phyloP scores from a whole-genome alignment of 768 basidiomycete species.

The Mycena maculata region DNA sequence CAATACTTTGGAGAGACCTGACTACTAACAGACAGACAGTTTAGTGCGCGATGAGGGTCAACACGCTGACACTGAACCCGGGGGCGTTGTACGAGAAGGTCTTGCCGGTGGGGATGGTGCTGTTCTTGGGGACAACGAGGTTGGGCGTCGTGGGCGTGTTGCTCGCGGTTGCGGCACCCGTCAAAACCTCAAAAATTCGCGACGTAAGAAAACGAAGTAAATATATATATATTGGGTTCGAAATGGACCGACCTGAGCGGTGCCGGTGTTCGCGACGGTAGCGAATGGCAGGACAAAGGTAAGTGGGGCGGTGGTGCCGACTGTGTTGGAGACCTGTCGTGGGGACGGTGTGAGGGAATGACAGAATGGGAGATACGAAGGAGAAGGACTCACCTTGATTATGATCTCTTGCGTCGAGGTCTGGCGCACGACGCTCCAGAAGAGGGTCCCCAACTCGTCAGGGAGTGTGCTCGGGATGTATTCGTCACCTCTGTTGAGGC shows the following conservation, averaged over 20 bases:
- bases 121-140: constrained; percentile 58
- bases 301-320: constrained; percentile 50
- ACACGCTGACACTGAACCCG: constrained; percentile 54
- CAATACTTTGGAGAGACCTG: background rate
- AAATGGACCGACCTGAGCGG: constrained; percentile 43
- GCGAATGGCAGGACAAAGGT: constrained; percentile 68
- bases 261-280: constrained; percentile 56
- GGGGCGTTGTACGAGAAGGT: constrained; percentile 68
- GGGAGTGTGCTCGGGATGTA: constrained; percentile 75
- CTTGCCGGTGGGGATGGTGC: constrained; percentile 58
- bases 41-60: constrained; percentile 49
- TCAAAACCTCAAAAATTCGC: constrained; percentile 47
- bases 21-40: background rate
- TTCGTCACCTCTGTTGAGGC: constrained; percentile 68
- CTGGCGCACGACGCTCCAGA: constrained; percentile 70
- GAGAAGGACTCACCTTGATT: too few species aligned
- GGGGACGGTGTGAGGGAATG: background rate
- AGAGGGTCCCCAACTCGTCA: constrained; percentile 55
- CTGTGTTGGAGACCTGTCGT: constrained; percentile 66
- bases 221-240: background rate
- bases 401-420: constrained; percentile 55
- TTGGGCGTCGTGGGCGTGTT: constrained; percentile 67
- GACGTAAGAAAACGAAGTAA: background rate
- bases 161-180: constrained; percentile 60
- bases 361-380: too few species aligned